Evolutionary conservation across 1,284 basidiomycete genomes (phyloP).

Genomic region (Boletellus sp.): DNA sequence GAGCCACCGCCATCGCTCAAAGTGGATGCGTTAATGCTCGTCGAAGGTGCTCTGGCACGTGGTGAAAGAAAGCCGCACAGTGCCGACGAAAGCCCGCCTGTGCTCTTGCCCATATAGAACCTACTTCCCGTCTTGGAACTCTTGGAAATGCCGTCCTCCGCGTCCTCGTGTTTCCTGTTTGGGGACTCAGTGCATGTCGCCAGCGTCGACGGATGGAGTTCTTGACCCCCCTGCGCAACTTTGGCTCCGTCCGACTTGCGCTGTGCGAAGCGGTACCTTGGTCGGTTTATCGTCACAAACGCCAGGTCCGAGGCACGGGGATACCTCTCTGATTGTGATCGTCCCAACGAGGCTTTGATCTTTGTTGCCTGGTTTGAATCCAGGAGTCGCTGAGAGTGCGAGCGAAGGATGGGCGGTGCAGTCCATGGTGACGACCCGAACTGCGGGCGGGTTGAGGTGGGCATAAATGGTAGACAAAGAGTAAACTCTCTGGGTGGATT

Average conservation of each 20-base stretch:
- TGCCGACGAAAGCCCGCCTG: slow-evolving; percentile 6
- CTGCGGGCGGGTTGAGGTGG: slow-evolving; percentile 13
- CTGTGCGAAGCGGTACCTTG: slow-evolving; percentile 24
- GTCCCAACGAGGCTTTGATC: slow-evolving; percentile 15
- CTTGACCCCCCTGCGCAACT: not conserved
- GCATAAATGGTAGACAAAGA: slow-evolving; percentile 27
- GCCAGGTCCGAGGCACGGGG: slow-evolving; percentile 25
- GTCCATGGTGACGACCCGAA: slow-evolving; percentile 6
- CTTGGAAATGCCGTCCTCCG: not conserved
- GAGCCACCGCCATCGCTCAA: not conserved
- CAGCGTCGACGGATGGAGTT: not conserved
- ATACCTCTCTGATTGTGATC: slow-evolving; percentile 25
- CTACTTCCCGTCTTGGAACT: not conserved
- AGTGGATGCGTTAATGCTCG: slow-evolving; percentile 20
- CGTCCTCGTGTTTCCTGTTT: not conserved
- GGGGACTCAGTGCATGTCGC: not conserved
- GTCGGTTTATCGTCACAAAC: slow-evolving; percentile 29
- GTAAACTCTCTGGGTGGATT: slow-evolving; percentile 15
- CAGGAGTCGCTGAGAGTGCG: slow-evolving; percentile 30
- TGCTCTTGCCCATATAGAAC: not conserved
- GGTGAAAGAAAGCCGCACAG: slow-evolving; percentile 11
- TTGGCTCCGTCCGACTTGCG: slow-evolving; percentile 14
- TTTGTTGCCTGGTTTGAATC: not conserved
- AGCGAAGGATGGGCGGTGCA: slow-evolving; percentile 32
- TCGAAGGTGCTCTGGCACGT: slow-evolving; percentile 19